These are phyloP conservation scores for Infundibulicybe gibba DNA, from an alignment of 768 basidiomycete genomes.

Conservation along the genomic window DNA sequence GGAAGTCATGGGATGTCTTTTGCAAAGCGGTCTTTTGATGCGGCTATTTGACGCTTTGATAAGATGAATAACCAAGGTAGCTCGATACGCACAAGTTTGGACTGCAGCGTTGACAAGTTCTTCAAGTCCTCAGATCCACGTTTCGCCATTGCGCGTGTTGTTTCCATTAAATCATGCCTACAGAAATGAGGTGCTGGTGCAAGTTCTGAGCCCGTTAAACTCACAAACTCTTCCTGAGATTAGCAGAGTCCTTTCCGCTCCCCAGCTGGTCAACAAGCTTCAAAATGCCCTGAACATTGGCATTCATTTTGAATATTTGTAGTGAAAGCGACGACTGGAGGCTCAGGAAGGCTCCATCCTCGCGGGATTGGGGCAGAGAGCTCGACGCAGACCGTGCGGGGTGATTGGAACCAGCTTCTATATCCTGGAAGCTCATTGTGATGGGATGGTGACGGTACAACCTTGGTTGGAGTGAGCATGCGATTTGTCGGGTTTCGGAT, in stretches of 20 bases:
- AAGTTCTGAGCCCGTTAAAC: constrained; percentile 23
- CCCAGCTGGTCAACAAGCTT: constrained; percentile 98
- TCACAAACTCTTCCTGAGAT: constrained; percentile 81
- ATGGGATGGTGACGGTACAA: too few species aligned
- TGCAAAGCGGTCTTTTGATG: constrained; percentile 80
- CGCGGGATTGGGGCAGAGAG: constrained; percentile 32
- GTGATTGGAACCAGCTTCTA: constrained; percentile 43
- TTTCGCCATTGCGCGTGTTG: constrained; percentile 93
- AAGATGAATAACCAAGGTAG: neutral
- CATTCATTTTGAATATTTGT: constrained; percentile 98
- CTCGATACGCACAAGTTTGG: constrained; percentile 44
- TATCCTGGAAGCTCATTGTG: constrained; percentile 54
- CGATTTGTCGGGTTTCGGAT: too few species aligned
- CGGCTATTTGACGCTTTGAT: constrained; percentile 42
- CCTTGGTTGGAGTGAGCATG: too few species aligned
- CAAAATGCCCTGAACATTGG: constrained; percentile 93
- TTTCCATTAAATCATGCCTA: constrained; percentile 92
- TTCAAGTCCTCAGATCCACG: constrained; percentile 92
- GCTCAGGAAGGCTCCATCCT: constrained; percentile 72
- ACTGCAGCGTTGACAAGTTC: constrained; percentile 71
- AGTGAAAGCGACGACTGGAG: constrained; percentile 81
- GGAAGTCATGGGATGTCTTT: constrained; percentile 92
- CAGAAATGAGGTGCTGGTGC: constrained; percentile 2
- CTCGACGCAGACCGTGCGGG: constrained; percentile 28
- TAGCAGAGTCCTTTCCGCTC: constrained; percentile 73